Percentiles rank a stretch among this genome's conserved stretches.
These are phyloP conservation scores for Trichosporon sp. DNA, from an alignment of 1,284 basidiomycete species.

Conservation along the genomic window DNA sequence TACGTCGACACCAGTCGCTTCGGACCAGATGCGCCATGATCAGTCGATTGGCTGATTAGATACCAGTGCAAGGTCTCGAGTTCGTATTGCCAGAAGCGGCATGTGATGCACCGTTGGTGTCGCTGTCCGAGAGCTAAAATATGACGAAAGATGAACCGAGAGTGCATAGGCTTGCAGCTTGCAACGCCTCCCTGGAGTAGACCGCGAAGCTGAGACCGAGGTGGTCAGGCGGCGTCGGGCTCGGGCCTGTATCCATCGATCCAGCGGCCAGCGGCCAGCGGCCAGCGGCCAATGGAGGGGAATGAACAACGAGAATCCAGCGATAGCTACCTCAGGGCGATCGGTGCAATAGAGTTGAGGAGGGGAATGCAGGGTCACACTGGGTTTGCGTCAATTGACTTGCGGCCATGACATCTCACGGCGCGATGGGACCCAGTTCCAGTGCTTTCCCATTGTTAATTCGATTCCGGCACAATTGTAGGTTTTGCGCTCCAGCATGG, in stretches of 20 bases:
- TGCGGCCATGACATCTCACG: conserved; percentile 3
- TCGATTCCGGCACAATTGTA: background rate
- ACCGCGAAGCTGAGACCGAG: background rate
- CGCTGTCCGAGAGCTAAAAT: background rate
- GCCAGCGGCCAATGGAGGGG: too few relatives aligned
- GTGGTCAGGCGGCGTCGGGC: background rate
- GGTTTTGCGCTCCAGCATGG: background rate
- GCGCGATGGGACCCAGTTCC: background rate
- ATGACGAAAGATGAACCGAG: background rate
- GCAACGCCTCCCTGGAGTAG: too few relatives aligned
- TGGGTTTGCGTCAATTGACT: background rate
- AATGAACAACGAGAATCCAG: background rate
- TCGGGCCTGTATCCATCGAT: too few relatives aligned
- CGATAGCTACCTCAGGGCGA: background rate
- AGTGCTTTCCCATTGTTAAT: conserved; percentile 1
- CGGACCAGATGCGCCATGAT: background rate
- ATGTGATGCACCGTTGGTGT: background rate
- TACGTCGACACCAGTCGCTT: background rate
- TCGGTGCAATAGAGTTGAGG: background rate
- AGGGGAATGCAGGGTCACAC: conserved; percentile 1
- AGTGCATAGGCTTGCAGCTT: background rate
- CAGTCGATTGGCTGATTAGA: background rate
- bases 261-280: too few relatives aligned
- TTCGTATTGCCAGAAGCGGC: background rate
- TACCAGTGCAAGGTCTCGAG: background rate